Evolutionary conservation across 768 basidiomycete species (phyloP), one percentile per base, ranked within the genome.

Genomic region (Pulveroboletus sp.): DNA sequence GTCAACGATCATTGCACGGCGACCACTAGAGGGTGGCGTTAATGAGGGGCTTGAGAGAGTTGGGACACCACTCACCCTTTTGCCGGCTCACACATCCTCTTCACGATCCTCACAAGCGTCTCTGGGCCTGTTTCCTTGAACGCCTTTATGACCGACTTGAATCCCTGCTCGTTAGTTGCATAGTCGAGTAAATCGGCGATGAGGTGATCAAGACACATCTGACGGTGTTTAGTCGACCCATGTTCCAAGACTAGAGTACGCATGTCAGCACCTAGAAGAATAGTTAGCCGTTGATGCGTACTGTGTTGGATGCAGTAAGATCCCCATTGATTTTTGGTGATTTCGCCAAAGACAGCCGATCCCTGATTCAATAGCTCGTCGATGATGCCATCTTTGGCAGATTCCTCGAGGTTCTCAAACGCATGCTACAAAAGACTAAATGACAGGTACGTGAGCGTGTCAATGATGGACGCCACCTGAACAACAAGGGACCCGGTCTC

Each of bases 401-500:
- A 81, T 35, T 86, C 83, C 66, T 90, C 89, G 0, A 90, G 76
- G 61, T 91, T 90, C 67, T 90, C 88, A 58, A 91, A 91, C 0
- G 87, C 88, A 50, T 89, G 88, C 85, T 88, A 57, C 21, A 36
- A 39, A 51, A 10, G 24, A 37, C n/a, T 18, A 21, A 65, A 54
- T 36, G 49, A 55, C 17, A 7, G 28, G 17, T 32, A 40, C 18
- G 37, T 15, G 35, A 37, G 10, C n/a, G 5, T 2, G 33, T 40
- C 33, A 21, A 27, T 12, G 28, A 44, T 24, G 14, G 15, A 18
- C 45, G 68, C 51, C 60, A 89, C 89, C 78, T 90, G 89, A 42
- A 91, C 89, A 41, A 92, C 89, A 24, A 92, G 77, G 17, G 89
- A 92, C 8, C 90, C 90, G 0, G 90, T 93, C 69, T 93, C 90